Percentiles rank a stretch among this genome's conserved stretches.
phyloP scores from a whole-genome alignment of 2,329 filamentous ascomycete genomes.

The Exophiala bonariae region DNA sequence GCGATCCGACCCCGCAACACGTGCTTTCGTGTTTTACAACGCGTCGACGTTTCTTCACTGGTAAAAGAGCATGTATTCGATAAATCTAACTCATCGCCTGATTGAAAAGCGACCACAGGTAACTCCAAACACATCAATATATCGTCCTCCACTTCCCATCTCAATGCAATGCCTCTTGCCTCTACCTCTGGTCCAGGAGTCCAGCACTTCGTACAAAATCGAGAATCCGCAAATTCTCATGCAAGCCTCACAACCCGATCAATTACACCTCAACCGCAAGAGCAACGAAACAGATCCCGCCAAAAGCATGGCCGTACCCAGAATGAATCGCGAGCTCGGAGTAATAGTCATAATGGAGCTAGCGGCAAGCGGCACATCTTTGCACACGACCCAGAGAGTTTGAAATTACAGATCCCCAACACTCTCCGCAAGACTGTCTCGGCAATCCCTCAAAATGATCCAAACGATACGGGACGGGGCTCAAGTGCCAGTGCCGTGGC shows the following conservation, averaged over 20 bases:
- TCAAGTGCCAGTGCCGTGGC: neutral
- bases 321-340: neutral
- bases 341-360: neutral
- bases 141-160: too few relatives aligned
- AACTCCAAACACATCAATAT: too few relatives aligned
- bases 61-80: neutral
- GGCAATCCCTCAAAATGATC: neutral
- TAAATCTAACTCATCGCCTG: neutral
- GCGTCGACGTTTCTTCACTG: neutral
- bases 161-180: conserved; percentile 15
- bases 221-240: conserved; percentile 1
- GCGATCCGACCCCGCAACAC: conserved; percentile 3
- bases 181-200: conserved; percentile 6
- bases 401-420: conserved; percentile 19
- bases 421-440: conserved; percentile 8
- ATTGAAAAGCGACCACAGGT: too few relatives aligned
- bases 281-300: conserved; percentile 10
- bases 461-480: too few relatives aligned
- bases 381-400: conserved; percentile 5
- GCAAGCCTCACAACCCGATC: conserved; percentile 7
- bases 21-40: conserved; percentile 13
- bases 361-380: neutral
- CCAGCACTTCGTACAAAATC: conserved; percentile 14
- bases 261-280: conserved; percentile 18
- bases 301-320: conserved; percentile 9